A percentile compares a stretch with the other conserved stretches of the same genome.
phyloP scores from a whole-genome alignment of 495 filamentous ascomycete species.

The Aspergillus funiculosus region DNA sequence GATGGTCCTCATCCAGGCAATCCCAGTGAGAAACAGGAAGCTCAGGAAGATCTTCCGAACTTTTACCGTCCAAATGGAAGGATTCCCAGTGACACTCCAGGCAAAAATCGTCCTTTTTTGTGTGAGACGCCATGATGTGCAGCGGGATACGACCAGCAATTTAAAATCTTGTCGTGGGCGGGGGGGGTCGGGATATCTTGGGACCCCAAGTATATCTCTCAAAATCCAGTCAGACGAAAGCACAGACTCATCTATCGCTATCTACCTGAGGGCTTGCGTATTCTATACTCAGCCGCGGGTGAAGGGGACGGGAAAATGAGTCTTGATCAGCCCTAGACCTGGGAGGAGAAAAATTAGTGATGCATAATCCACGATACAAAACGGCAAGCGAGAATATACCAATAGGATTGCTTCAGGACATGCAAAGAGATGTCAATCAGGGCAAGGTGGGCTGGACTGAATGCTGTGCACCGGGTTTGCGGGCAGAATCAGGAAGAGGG shows the following conservation, averaged over 20 bases:
- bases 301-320: too few relatives aligned
- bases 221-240: conserved; percentile 9
- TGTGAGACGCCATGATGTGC: conserved; percentile 35
- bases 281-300: too few relatives aligned
- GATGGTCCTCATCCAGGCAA: conserved; percentile 29
- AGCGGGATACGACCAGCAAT: conserved; percentile 3
- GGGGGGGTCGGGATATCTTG: neutral
- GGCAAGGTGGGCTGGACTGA: too few relatives aligned
- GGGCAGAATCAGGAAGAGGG: conserved; percentile 7
- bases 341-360: too few relatives aligned
- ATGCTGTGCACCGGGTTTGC: conserved; percentile 12
- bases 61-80: conserved; percentile 35
- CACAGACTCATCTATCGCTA: conserved; percentile 5
- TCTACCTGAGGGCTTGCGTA: too few relatives aligned
- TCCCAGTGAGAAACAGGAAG: conserved; percentile 27
- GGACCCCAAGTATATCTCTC: conserved; percentile 9
- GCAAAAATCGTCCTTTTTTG: conserved; percentile 34
- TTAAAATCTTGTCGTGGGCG: neutral
- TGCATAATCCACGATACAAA: conserved; percentile 1
- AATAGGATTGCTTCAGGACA: too few relatives aligned
- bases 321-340: too few relatives aligned
- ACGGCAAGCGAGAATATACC: conserved; percentile 4
- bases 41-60: conserved; percentile 20
- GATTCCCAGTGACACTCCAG: conserved; percentile 43
- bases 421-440: too few relatives aligned